Evolutionary conservation across 1,284 basidiomycete species (phyloP), one percentile per base, ranked within the genome.

Genomic region (Sporisorium sorghi): DNA sequence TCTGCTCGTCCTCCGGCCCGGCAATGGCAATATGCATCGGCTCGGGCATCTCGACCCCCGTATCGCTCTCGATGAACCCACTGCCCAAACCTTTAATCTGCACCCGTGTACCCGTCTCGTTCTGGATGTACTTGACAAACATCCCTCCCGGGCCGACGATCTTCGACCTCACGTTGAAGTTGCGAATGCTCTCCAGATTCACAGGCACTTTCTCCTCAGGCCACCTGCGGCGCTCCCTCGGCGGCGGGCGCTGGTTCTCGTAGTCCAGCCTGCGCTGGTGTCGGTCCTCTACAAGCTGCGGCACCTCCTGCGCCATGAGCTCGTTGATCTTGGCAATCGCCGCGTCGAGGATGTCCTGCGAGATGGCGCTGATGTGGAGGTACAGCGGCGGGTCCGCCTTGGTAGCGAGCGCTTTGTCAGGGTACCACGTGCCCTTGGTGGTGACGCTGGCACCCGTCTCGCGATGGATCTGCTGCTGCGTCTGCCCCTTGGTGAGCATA

Each of bases 61-160:
- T 97, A 74, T 98, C 96, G 78, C 91, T 90, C 82, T 99, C 96
- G 75, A 96, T 90, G 84, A 97, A 99, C 0, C 96, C 97, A 19
- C 93, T 96, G 0, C 97, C 97, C 17, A 91, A 77, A 12, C 96
- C 96, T 85, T 98, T 98, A 84, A 99, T 97, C 85, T 99, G 96
- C n/a, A 98, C 96, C 70, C 96, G 89, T 15, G 94, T 96, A 37
- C 91, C 91, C 0, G 96, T 99, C 86, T 99, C 96, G 80, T 91
- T 90, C 86, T 99, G 96, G 73, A 99, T 99, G 84, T 94, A 95
- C 87, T 99, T 99, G 75, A 99, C 96, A 84, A 98, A 99, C 83
- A 94, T 91, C 17, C 39, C 87, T 66, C 90, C 90, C 10, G 96
- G 97, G 5, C 96, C 96, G 42, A 99, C 96, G 26, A 97, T 93